Evolutionary conservation across 352 stramenopile species (phyloP).

Genomic region (Globisporangium spiculum): DNA sequence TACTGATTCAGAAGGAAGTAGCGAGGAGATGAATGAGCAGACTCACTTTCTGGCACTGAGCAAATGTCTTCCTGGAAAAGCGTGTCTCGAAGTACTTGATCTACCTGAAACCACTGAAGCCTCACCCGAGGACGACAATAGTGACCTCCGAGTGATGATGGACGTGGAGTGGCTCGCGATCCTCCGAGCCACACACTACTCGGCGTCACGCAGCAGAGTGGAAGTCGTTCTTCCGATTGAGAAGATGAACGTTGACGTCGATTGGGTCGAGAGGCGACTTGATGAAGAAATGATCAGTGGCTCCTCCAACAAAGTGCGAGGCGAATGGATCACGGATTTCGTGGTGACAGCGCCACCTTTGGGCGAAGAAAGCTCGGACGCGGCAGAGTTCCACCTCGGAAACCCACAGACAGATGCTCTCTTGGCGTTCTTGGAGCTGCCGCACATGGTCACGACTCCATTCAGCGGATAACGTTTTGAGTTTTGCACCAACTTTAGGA

Average conservation of each 20-base stretch:
- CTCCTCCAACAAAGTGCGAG: slow-evolving; percentile 4
- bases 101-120: slow-evolving; percentile 11
- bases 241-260: slow-evolving; percentile 38
- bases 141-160: slow-evolving; percentile 48
- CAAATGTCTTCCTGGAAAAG: slow-evolving; percentile 87
- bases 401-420: slow-evolving; percentile 90
- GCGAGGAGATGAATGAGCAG: slow-evolving; percentile 32
- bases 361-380: slow-evolving; percentile 4
- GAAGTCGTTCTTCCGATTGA: slow-evolving; percentile 24
- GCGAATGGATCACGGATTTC: slow-evolving; percentile 30
- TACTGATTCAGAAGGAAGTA: not conserved
- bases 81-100: slow-evolving; percentile 86
- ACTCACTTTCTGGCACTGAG: slow-evolving; percentile 90
- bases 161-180: slow-evolving; percentile 87
- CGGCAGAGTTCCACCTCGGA: slow-evolving; percentile 22
- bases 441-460: slow-evolving; percentile 62
- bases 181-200: slow-evolving; percentile 67
- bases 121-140: slow-evolving; percentile 7
- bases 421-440: slow-evolving; percentile 62
- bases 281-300: slow-evolving; percentile 1
- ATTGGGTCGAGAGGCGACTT: slow-evolving; percentile 28
- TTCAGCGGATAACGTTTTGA: not conserved
- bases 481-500: not conserved
- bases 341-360: slow-evolving; percentile 21
- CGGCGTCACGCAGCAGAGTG: slow-evolving; percentile 26